Evolutionary conservation across 805 yeast species (phyloP), one percentile per base, ranked within the genome.

Genomic region (Dipodascus geniculatus): DNA sequence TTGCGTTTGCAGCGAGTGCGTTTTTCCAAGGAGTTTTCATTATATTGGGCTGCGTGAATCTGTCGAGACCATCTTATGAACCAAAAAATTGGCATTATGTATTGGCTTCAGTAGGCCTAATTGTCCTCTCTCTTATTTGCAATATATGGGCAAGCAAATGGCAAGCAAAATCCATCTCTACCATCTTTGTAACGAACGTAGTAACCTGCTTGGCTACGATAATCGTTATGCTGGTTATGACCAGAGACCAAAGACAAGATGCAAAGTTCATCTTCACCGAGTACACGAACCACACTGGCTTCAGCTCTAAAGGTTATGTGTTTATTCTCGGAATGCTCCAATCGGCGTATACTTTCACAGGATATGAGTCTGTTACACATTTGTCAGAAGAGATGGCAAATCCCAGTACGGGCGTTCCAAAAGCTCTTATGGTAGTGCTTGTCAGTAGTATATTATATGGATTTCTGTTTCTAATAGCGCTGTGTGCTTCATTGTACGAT

Each of bases 281-380:
- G 19, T 47, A 47, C 31, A 23, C n/a, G 6, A 47, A 47, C 49
- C 6, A 14, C 8, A 47, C 49, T 22, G 49, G 49, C 16, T 47
- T 47, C 28, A 56, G 58, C 2, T 57, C 61, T 23, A 56, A 57
- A 16, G 62, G 56, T 31, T 58, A 58, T 48, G 61, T 60, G 23
- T 61, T 59, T 22, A 55, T 55, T 8, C 31, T 52, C 31, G 61
- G 61, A 16, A 47, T 54, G n/a, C 33, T 57, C 35, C 58, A 57
- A 33, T 48, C 55, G n/a, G 60, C 60, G 16, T 57, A 53, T 48
- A 77, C 80, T 33, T 79, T 81, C 83, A 73, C 80, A 52, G 84
- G 85, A 22, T 81, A 78, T 60, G 86, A 81, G 63, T 76, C 82
- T 22, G 82, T 85, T 0, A 80, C 79, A 69, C 85, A 81, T 62